These are phyloP conservation scores for Stenogyne calaminthoides DNA, from an alignment of 305 asterid species.

Conservation along the genomic window DNA sequence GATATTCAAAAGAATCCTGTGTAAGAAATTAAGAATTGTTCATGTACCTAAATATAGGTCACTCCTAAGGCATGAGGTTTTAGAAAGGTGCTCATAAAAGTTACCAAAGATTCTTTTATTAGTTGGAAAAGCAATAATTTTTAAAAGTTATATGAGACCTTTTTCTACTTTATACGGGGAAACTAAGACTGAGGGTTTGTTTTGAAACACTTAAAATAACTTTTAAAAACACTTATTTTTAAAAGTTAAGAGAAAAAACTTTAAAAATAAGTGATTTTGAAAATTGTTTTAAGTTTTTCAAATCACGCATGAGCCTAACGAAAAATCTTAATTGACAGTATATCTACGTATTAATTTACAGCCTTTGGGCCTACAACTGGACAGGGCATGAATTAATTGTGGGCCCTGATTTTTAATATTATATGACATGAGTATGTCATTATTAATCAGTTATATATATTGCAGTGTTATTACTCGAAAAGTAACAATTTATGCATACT, in stretches of 20 bases:
- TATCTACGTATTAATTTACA: too few relatives aligned
- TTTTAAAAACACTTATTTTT: too few relatives aligned
- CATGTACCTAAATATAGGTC: neutral
- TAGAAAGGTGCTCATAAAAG: neutral
- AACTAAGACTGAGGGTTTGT: conserved; percentile 11
- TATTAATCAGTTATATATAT: too few relatives aligned
- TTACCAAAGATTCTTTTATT: conserved; percentile 15
- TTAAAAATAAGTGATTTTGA: too few relatives aligned
- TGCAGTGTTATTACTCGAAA: too few relatives aligned
- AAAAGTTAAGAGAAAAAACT: too few relatives aligned
- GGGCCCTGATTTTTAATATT: neutral
- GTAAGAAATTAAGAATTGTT: neutral
- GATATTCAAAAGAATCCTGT: neutral
- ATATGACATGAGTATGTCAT: neutral
- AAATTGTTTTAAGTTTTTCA: too few relatives aligned
- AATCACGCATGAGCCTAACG: neutral
- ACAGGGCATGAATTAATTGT: neutral
- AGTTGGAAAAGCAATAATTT: conserved; percentile 7
- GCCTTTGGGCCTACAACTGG: neutral
- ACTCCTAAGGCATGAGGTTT: conserved; percentile 12
- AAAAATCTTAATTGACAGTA: neutral
- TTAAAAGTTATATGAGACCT: neutral
- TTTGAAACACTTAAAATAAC: too few relatives aligned
- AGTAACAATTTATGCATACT: too few relatives aligned
- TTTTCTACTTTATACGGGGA: neutral